Evolutionary conservation across 2,329 filamentous ascomycete species (phyloP).

Genomic region (Colletotrichum filicis): DNA sequence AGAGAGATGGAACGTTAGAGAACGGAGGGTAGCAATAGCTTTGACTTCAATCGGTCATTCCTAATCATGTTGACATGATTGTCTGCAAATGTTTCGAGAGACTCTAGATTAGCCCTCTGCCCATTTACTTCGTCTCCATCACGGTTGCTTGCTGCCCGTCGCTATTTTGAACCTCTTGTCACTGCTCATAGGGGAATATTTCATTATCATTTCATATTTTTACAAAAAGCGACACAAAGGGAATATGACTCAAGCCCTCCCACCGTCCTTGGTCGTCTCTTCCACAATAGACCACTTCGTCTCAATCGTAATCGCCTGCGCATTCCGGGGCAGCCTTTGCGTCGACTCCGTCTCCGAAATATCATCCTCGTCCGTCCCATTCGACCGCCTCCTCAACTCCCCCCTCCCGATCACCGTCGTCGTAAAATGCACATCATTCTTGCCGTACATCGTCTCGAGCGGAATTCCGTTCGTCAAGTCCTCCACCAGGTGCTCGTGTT

Average conservation of each 20-base stretch:
- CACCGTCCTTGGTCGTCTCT: constrained; percentile 14
- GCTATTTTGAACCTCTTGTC: too few relatives aligned
- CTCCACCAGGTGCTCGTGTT: constrained; percentile 22
- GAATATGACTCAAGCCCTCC: background rate
- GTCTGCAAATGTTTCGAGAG: too few relatives aligned
- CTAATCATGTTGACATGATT: too few relatives aligned
- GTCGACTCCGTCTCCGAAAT: constrained; percentile 16
- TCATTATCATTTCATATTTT: background rate
- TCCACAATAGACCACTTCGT: constrained; percentile 25
- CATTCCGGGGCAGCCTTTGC: constrained; percentile 11
- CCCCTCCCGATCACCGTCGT: constrained; percentile 7
- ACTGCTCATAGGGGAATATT: background rate
- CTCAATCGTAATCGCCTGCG: constrained; percentile 18
- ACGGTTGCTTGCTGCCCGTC: too few relatives aligned
- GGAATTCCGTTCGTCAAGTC: constrained; percentile 23
- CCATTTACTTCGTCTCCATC: too few relatives aligned
- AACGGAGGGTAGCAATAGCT: background rate
- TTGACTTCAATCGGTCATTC: too few relatives aligned
- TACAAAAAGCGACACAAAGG: too few relatives aligned
- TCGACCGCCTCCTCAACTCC: background rate
- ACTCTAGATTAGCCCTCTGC: too few relatives aligned
- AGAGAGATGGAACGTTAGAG: background rate
- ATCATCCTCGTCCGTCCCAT: background rate
- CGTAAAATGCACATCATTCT: constrained; percentile 9
- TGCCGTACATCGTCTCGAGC: constrained; percentile 22